Base-by-base conservation (phyloP, 441 rosid genomes). In the Erodium texanum region DNA sequence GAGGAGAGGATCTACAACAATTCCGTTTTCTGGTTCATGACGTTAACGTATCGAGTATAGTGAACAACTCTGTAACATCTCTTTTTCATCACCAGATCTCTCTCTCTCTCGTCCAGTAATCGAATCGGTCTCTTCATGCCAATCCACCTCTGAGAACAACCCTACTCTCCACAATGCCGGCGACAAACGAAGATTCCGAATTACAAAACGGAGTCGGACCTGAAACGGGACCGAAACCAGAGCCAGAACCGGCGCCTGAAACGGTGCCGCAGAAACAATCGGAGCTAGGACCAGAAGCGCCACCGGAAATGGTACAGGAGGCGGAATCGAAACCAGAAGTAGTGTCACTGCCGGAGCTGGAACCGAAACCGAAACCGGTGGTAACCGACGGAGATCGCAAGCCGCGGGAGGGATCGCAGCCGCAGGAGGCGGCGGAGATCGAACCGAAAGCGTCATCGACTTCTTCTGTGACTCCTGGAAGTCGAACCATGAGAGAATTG, bases 401-500 rank as follows among this genome's bases (percentile, higher is more conserved):
- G 68, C 24, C 64, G n/a, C 72, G 19, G 72, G 76, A 71, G n/a
- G 74, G 62, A 27, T 61, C 81, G 15, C 75, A 64, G 16, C 27
- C 82, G 34, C 34, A 5, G 34, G 34, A 29, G 34, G 6, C 3
- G 5, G 27, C 71, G 6, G 58, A 78, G 86, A 79, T 82, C 83
- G 79, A 65, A 32, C 65, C 83, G 18, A 74, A 66, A 65, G 86
- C 73, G 64, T 73, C 64, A 14, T 75, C 66, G 52, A 70, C 62
- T 59, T 62, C 80, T 64, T 67, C 82, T 36, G 52, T 59, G 32
- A 92, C 86, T 61, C 85, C 81, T 66, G 92, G 86, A 0, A 87
- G 74, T 76, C 82, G 87, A 56, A 83, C 95, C 38, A 90, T 93
- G 98, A 84, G 98, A 68, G 96, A 93, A 70, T 73, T 93, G 68